These are phyloP conservation scores for Moricandia moricandioides DNA, from an alignment of 345 rosid species.

Conservation along the genomic window DNA sequence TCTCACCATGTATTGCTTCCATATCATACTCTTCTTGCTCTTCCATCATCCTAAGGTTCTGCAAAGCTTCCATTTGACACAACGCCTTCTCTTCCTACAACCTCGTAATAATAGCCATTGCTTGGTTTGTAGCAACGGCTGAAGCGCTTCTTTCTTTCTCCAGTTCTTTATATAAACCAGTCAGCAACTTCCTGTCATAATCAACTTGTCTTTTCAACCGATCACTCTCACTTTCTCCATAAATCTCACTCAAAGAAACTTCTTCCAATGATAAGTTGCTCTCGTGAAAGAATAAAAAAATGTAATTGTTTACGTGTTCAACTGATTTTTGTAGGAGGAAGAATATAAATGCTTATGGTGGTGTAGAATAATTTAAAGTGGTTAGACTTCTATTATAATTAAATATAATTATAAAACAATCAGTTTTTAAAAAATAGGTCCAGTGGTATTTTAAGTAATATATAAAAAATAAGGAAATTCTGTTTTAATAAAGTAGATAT, in stretches of 20 bases:
- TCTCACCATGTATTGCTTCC: slow-evolving; percentile 93
- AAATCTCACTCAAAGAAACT: slow-evolving; percentile 70
- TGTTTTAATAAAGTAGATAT: too few species aligned
- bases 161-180: slow-evolving; percentile 63
- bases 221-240: slow-evolving; percentile 74
- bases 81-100: slow-evolving; percentile 92
- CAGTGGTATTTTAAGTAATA: too few species aligned
- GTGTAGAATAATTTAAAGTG: too few species aligned
- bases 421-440: too few species aligned
- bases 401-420: too few species aligned
- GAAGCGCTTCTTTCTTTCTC: slow-evolving; percentile 97
- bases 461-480: too few species aligned
- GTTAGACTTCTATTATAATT: too few species aligned
- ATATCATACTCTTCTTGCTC: slow-evolving; percentile 85
- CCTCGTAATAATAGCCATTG: slow-evolving; percentile 97
- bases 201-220: slow-evolving; percentile 82
- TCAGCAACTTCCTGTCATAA: slow-evolving; percentile 60
- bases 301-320: too few species aligned
- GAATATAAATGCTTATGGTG: too few species aligned
- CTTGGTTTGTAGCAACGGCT: slow-evolving; percentile 79
- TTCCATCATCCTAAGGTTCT: slow-evolving; percentile 86
- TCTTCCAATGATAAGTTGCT: slow-evolving; percentile 79
- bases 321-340: too few species aligned
- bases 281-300: too few species aligned
- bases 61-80: slow-evolving; percentile 91